Percentiles rank a stretch among this genome's conserved stretches.
These are phyloP conservation scores for Chloris gayana DNA, from an alignment of 176 grass and related monocot genomes.

Conservation along the genomic window DNA sequence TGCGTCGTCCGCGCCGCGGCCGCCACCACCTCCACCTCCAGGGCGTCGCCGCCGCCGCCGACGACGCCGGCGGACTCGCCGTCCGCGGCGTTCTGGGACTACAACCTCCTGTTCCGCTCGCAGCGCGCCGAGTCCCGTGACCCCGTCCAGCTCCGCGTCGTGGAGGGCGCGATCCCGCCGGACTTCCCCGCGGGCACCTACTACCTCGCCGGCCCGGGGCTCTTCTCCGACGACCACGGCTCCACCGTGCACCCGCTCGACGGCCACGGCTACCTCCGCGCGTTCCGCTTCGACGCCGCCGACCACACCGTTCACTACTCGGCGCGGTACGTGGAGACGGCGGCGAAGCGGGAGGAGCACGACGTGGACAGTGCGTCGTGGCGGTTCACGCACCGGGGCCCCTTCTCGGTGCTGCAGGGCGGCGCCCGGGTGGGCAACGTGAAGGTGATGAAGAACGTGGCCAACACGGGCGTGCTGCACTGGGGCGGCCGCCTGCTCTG, in stretches of 20 bases:
- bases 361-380: slow-evolving; percentile 42
- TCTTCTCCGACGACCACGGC: slow-evolving; percentile 93
- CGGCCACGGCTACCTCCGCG: slow-evolving; percentile 95
- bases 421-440: slow-evolving; percentile 75
- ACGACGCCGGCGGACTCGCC: slow-evolving; percentile 41
- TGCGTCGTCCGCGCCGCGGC: slow-evolving; percentile 2
- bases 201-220: slow-evolving; percentile 81
- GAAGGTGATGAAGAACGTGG: slow-evolving; percentile 99
- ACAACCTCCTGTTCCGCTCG: slow-evolving; percentile 95
- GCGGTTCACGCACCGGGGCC: slow-evolving; percentile 92
- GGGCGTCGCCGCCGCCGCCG: not conserved
- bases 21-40: not conserved
- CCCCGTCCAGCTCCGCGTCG: slow-evolving; percentile 60
- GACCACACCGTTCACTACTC: slow-evolving; percentile 46
- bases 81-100: slow-evolving; percentile 83
- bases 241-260: slow-evolving; percentile 97
- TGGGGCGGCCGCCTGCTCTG: slow-evolving; percentile 83
- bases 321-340: slow-evolving; percentile 85
- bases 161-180: slow-evolving; percentile 61
- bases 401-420: slow-evolving; percentile 85
- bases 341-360: slow-evolving; percentile 79
- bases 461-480: slow-evolving; percentile 83
- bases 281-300: slow-evolving; percentile 61
- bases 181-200: slow-evolving; percentile 84
- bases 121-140: slow-evolving; percentile 66